These are phyloP conservation scores for Beta lomatogona DNA, from an alignment of 179 eudicot species.

Conservation along the genomic window DNA sequence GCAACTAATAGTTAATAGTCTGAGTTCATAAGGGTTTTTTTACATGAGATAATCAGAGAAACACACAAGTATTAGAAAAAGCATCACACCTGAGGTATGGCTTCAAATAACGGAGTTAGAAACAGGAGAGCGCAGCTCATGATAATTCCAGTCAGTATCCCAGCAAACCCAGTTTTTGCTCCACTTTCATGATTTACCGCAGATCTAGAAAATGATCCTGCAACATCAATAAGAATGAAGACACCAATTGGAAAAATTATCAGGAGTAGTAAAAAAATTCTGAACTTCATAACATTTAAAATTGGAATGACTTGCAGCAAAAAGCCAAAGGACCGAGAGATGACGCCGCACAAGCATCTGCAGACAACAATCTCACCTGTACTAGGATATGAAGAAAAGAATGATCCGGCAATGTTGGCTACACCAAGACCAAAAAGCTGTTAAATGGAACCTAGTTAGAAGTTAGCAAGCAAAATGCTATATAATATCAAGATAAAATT, in stretches of 20 bases:
- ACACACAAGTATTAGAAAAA: constrained; percentile 5
- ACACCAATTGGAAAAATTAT: neutral
- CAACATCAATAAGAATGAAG: constrained; percentile 23
- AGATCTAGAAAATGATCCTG: constrained; percentile 98
- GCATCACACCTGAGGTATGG: constrained; percentile 82
- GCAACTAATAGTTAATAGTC: neutral
- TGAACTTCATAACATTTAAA: neutral
- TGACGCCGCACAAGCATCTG: neutral
- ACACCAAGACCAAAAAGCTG: constrained; percentile 99
- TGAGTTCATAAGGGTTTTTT: neutral
- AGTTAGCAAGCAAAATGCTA: neutral
- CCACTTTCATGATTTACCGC: constrained; percentile 99
- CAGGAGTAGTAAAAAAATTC: neutral
- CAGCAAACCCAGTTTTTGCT: constrained; percentile 95
- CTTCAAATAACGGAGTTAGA: constrained; percentile 85
- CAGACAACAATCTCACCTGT: constrained; percentile 16
- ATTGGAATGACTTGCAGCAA: neutral
- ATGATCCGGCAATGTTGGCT: constrained; percentile 87
- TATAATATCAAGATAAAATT: neutral
- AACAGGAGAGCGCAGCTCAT: constrained; percentile 85
- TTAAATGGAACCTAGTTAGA: constrained; percentile 18
- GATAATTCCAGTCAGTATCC: constrained; percentile 78
- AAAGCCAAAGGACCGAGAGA: neutral
- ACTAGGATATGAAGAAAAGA: constrained; percentile 86
- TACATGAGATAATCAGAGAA: neutral